Conservation (phyloP, 2,329 filamentous ascomycete species). For the Aspergillus quadrilineatus region DNA sequence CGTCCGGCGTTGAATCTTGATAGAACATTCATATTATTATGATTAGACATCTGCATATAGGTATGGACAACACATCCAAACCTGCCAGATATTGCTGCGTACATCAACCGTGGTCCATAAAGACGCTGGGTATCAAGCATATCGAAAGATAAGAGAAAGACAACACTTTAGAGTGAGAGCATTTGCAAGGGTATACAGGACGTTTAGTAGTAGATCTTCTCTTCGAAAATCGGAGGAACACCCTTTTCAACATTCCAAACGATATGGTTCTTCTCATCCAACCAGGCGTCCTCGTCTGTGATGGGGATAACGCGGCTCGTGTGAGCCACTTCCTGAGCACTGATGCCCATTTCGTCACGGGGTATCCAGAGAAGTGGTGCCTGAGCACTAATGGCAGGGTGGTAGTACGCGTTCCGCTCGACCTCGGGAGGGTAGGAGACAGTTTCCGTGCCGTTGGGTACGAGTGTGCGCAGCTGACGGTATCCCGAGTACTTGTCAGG, state of each 20-base stretch:
- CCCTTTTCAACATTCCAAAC: constrained; percentile 58
- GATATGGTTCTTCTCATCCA: constrained; percentile 70
- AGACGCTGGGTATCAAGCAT: constrained; percentile 9
- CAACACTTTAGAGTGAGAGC: background rate
- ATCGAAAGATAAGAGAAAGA: constrained; percentile 1
- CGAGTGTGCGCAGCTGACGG: constrained; percentile 64
- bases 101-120: constrained; percentile 1
- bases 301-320: constrained; percentile 71
- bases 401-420: constrained; percentile 69
- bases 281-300: constrained; percentile 71
- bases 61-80: background rate
- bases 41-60: background rate
- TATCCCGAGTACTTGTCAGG: constrained; percentile 78
- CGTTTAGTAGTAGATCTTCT: constrained; percentile 54
- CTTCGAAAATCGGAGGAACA: constrained; percentile 59
- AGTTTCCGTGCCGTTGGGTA: constrained; percentile 58
- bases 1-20: too few relatives aligned
- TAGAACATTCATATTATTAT: background rate
- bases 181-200: background rate
- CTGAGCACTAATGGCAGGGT: constrained; percentile 64
- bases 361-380: constrained; percentile 82
- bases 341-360: constrained; percentile 70
- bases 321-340: constrained; percentile 72
- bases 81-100: background rate
- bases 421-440: constrained; percentile 62